A percentile compares a stretch with the other conserved stretches of the same genome.
These are phyloP conservation scores for Globisporangium camurandrum DNA, from an alignment of 352 stramenopile species.

Conservation along the genomic window DNA sequence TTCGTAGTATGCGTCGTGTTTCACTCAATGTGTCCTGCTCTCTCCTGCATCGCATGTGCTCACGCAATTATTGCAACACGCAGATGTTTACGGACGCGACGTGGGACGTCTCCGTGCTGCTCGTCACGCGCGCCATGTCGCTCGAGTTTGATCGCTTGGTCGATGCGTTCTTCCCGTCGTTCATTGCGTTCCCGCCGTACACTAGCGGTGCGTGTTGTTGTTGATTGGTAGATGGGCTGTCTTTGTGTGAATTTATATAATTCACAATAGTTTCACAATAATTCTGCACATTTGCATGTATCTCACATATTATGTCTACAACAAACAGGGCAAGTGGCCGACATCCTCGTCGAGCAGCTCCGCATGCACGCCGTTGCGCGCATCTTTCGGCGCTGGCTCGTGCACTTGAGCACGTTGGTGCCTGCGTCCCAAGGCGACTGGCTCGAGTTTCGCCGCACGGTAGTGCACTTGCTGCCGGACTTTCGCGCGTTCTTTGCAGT, in stretches of 20 bases:
- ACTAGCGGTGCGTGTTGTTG: slow-evolving; percentile 31
- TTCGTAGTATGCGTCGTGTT: too few species aligned
- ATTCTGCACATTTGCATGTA: too few species aligned
- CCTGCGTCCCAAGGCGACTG: slow-evolving; percentile 48
- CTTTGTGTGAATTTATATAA: too few species aligned
- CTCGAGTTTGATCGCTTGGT: slow-evolving; percentile 52
- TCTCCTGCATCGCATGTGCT: too few species aligned
- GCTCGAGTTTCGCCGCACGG: slow-evolving; percentile 48
- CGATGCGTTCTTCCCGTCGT: slow-evolving; percentile 38
- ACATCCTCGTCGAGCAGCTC: slow-evolving; percentile 58
- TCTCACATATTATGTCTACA: not conserved
- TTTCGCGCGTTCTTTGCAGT: slow-evolving; percentile 22
- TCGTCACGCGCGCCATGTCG: slow-evolving; percentile 62
- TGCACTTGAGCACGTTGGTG: slow-evolving; percentile 38
- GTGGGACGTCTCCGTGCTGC: slow-evolving; percentile 55
- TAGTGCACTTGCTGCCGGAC: slow-evolving; percentile 47
- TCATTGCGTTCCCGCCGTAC: slow-evolving; percentile 55
- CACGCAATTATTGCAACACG: too few species aligned
- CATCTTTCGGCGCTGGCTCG: slow-evolving; percentile 46
- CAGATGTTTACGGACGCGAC: slow-evolving; percentile 40
- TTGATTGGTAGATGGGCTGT: too few species aligned
- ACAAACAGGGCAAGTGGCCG: slow-evolving; percentile 34
- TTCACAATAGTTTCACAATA: too few species aligned
- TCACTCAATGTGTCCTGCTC: too few species aligned
- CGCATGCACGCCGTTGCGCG: slow-evolving; percentile 25